Base-by-base conservation (phyloP, 441 rosid genomes). In the Jatropha multifida region DNA sequence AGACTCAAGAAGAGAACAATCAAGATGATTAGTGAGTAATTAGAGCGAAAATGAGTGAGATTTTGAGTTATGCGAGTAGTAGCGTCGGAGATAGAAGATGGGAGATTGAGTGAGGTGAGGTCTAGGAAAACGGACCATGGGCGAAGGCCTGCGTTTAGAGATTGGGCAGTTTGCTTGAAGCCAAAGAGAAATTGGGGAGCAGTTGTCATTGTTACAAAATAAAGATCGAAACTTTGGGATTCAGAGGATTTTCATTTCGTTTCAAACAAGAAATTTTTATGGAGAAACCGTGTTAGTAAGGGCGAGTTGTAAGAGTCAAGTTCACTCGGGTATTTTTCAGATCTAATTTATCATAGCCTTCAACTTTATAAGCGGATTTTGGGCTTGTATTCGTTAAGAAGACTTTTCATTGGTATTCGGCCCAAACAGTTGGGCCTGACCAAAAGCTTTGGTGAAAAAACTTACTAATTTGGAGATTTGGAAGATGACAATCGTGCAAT, bases 91-190 rank as follows among this genome's bases (percentile, higher is more conserved):
- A 86, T 26, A 32, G 93, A 83, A 27, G 79, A 82, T 7, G 95
- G 94, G 71, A 89, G 63, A 71, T 81, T 81, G 72, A 90, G 73
- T 3, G 88, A 83, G 54, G 90, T 51, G 10, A 86, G 80, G 79
- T 90, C 92, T 37, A 92, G 77, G 76, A 87, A 87, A 48, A 83
- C 83, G 0, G 88, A 71, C 97, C 92, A 90, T 0, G 92, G 93
- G 14, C 87, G 95, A 72, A 81, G 81, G 23, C 74, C 69, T 7
- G 88, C 68, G 18, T 78, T 80, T 9, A 88, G 69, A 15, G 92
- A 82, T 71, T 87, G 84, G 44, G 86, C 72, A 54, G 84, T 83
- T 60, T 80, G 87, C 58, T 84, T 86, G 69, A 91, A 62, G 67
- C 81, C 77, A 4, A 89, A 82, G 77, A 86, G 55, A 48, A 87